Base-by-base conservation (phyloP, 805 yeast genomes). In the Danielia reshetovae region DNA sequence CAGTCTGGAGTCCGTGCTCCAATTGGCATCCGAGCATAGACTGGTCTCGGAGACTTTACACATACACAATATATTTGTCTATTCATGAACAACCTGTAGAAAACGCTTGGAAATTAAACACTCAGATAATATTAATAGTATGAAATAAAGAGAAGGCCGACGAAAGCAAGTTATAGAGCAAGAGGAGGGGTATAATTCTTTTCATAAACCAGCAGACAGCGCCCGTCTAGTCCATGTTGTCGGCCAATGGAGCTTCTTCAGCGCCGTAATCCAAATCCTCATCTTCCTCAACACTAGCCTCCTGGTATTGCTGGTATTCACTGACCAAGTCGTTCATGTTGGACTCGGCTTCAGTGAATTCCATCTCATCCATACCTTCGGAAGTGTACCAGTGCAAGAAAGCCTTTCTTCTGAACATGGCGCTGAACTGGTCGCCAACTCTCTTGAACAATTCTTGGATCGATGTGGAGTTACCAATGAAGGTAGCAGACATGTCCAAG, bases 291-390 rank as follows among this genome's bases (percentile, higher is more conserved):
- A 75, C 73, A 39, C 79, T 75, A 35, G 82, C 85, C 48, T 82
- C 90, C 72, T 87, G 95, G 69, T 87, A 85, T 68, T 88, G 96
- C 68, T 85, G 93, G 60, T 88, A 68, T 65, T 88, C 96, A 55
- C 81, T 77, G 37, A 87, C 88, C 57, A 88, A 72, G 65, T 88
- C 96, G 50, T 75, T 77, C 88, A 88, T 79, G 60, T 88, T 85
- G 36, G 90, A 80, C 68, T 86, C 94, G 35, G 96, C 96, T 70
- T 88, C 96, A 39, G 87, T 77, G 64, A 88, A 88, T 68, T 88
- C 96, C 72, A 81, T 74, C 68, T 83, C 94, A 57, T 88, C 96
- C 96, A 88, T 88, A 70, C 96, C 96, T 66, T 88, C 96, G 50
- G 81, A 75, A 7, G 93, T 85, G 68, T 86, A 88, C 96, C 96